Evolutionary conservation across 768 basidiomycete genomes (phyloP).

Genomic region (Gautieria morchelliformis): DNA sequence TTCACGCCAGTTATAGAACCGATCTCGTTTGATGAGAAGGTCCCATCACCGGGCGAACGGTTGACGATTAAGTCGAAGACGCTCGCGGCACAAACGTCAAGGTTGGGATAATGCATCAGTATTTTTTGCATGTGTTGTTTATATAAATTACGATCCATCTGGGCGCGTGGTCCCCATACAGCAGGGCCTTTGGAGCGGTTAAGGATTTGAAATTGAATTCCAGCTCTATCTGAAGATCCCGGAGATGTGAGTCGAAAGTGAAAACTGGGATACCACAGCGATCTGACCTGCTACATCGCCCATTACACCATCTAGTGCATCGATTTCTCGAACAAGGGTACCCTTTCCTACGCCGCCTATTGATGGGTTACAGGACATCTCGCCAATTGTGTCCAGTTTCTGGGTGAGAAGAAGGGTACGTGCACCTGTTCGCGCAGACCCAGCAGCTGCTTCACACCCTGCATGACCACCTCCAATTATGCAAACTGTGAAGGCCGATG

Average conservation of each 20-base stretch:
- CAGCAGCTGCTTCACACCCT: slow-evolving; percentile 86
- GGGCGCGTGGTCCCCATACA: slow-evolving; percentile 86
- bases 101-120: slow-evolving; percentile 54
- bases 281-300: slow-evolving; percentile 66
- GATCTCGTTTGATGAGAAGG: slow-evolving; percentile 14
- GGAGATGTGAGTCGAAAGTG: neutral
- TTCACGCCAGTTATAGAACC: slow-evolving; percentile 49
- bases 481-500: slow-evolving; percentile 39
- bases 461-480: slow-evolving; percentile 91
- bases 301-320: slow-evolving; percentile 84
- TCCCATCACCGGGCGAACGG: slow-evolving; percentile 15
- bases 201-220: slow-evolving; percentile 80
- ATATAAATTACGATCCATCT: slow-evolving; percentile 80
- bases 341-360: slow-evolving; percentile 92
- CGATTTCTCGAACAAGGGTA: slow-evolving; percentile 82
- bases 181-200: slow-evolving; percentile 83
- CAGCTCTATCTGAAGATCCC: slow-evolving; percentile 58
- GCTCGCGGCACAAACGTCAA: slow-evolving; percentile 61
- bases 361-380: slow-evolving; percentile 85
- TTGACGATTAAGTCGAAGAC: slow-evolving; percentile 74
- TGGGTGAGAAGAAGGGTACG: slow-evolving; percentile 76
- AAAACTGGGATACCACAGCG: neutral
- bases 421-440: slow-evolving; percentile 75
- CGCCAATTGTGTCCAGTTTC: slow-evolving; percentile 70
- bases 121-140: slow-evolving; percentile 71